Conservation (phyloP, 176 grass and related monocot genomes). For the Chloris gayana region DNA sequence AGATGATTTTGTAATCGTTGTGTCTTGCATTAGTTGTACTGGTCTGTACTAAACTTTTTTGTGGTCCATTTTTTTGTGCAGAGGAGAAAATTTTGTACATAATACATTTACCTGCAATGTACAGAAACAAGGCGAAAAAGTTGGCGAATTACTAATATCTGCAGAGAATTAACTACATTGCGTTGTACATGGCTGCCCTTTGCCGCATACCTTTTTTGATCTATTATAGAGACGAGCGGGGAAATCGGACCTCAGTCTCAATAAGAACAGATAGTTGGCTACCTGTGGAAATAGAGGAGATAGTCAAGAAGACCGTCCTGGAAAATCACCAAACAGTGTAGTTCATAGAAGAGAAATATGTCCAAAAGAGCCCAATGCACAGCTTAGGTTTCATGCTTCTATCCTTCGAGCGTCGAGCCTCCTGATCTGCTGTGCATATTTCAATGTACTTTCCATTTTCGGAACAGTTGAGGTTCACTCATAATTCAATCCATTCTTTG, state of each 20-base stretch:
- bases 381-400: conserved; percentile 14
- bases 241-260: conserved; percentile 11
- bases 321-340: conserved; percentile 29
- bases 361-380: conserved; percentile 20
- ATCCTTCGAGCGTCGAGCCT: conserved; percentile 27
- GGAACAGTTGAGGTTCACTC: conserved; percentile 45
- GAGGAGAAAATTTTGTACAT: conserved; percentile 65
- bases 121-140: conserved; percentile 42
- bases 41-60: neutral
- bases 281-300: conserved; percentile 23
- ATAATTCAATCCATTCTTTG: conserved; percentile 48
- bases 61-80: conserved; percentile 40
- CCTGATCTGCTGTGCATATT: conserved; percentile 30
- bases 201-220: conserved; percentile 23
- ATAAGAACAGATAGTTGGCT: conserved; percentile 43
- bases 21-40: conserved; percentile 14
- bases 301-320: conserved; percentile 29
- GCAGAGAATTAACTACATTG: conserved; percentile 25
- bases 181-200: conserved; percentile 40
- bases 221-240: conserved; percentile 19
- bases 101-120: conserved; percentile 49
- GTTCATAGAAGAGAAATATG: conserved; percentile 28
- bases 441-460: conserved; percentile 21
- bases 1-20: neutral
- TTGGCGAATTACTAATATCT: conserved; percentile 36